Conservation (phyloP, 139 green algal species). For the Closterium sp. region DNA sequence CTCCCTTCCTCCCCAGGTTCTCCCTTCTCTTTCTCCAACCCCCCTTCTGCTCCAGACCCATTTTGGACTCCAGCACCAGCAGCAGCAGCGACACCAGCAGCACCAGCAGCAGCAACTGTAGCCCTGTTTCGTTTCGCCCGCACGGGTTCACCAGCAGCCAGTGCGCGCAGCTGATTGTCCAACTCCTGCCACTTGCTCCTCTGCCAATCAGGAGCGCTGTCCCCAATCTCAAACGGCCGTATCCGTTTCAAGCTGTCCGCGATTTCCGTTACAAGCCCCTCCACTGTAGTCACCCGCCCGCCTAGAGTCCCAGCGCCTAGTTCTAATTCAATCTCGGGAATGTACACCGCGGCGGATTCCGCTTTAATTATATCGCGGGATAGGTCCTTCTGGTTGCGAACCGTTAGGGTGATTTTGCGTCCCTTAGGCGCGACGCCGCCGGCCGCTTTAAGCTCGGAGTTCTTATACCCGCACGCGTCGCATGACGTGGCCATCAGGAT, state of each 20-base stretch:
- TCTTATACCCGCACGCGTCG: slow-evolving; percentile 62
- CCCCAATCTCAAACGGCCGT: slow-evolving; percentile 59
- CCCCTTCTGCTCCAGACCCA: neutral
- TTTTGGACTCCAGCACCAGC: too few relatives aligned
- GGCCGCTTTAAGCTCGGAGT: slow-evolving; percentile 52
- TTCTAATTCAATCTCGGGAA: slow-evolving; percentile 68
- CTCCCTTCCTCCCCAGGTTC: too few relatives aligned
- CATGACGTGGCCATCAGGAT: slow-evolving; percentile 68
- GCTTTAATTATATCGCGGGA: slow-evolving; percentile 70
- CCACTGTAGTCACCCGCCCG: slow-evolving; percentile 67
- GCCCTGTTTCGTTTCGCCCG: neutral
- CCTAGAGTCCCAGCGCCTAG: slow-evolving; percentile 60
- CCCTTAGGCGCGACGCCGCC: slow-evolving; percentile 30
- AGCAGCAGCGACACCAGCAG: too few relatives aligned
- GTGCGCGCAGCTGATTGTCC: neutral
- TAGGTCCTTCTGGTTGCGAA: slow-evolving; percentile 57
- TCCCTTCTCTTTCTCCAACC: neutral
- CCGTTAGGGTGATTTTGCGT: slow-evolving; percentile 28
- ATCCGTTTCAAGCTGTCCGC: slow-evolving; percentile 39
- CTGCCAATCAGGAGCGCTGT: slow-evolving; percentile 47
- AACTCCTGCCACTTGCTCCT: slow-evolving; percentile 7
- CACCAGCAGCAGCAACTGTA: neutral
- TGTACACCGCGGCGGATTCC: slow-evolving; percentile 54
- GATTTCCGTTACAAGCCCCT: slow-evolving; percentile 56
- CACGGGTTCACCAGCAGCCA: neutral